These are phyloP conservation scores for Rubus parviflorus DNA, from an alignment of 306 rosid genomes.

Conservation along the genomic window DNA sequence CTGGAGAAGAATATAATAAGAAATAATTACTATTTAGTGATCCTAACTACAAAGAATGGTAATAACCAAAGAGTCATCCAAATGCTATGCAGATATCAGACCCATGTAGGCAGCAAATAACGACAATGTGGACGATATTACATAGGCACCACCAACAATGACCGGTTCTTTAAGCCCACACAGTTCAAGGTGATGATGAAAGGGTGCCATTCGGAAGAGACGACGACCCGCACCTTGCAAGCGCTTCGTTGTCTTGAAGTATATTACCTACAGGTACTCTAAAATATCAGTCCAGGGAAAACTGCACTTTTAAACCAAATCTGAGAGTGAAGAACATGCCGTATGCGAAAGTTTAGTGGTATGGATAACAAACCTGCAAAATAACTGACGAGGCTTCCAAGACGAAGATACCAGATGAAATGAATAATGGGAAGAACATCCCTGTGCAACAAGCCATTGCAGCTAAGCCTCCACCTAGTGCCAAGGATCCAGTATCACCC, in stretches of 20 bases:
- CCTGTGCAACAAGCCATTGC: slow-evolving; percentile 97
- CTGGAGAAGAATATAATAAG: background rate
- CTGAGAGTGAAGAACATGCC: background rate
- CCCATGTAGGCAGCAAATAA: slow-evolving; percentile 80
- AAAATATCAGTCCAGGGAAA: background rate
- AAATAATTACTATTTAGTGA: background rate
- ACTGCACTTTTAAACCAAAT: background rate
- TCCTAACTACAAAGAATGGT: slow-evolving; percentile 16
- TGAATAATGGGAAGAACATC: slow-evolving; percentile 86
- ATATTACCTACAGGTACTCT: slow-evolving; percentile 39
- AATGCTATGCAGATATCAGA: slow-evolving; percentile 67
- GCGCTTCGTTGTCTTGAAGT: slow-evolving; percentile 52
- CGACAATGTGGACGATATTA: slow-evolving; percentile 68
- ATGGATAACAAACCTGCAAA: slow-evolving; percentile 52
- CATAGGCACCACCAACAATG: slow-evolving; percentile 79
- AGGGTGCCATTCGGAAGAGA: slow-evolving; percentile 65
- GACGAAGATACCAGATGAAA: slow-evolving; percentile 75
- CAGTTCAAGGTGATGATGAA: slow-evolving; percentile 68
- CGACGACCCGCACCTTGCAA: slow-evolving; percentile 44
- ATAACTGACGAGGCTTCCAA: slow-evolving; percentile 68
- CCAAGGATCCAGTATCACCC: slow-evolving; percentile 93
- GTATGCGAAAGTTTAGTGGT: background rate
- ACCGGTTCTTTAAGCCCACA: slow-evolving; percentile 68
- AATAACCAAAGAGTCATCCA: background rate
- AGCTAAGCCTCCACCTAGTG: slow-evolving; percentile 90